Evolutionary conservation across 495 filamentous ascomycete genomes (phyloP).

Genomic region (Tuber melanosporum): DNA sequence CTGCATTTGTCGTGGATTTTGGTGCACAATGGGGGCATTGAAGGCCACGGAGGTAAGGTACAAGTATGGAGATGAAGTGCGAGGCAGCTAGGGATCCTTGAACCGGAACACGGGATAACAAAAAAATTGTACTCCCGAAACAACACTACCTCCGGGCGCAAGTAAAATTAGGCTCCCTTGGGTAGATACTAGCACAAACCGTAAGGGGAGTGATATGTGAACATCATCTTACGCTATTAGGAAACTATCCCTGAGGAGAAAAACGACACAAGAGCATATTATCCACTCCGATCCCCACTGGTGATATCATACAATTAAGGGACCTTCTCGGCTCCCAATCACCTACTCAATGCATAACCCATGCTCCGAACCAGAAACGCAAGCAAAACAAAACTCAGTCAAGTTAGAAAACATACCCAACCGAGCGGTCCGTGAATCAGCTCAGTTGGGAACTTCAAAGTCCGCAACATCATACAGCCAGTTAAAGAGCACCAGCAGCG

Average conservation of each 20-base stretch:
- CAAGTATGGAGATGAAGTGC: not conserved
- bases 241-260: not conserved
- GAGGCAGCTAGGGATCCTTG: not conserved
- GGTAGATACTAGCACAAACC: not conserved
- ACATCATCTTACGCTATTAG: not conserved
- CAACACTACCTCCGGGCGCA: not conserved
- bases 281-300: not conserved
- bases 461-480: not conserved
- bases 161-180: not conserved
- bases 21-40: not conserved
- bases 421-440: not conserved
- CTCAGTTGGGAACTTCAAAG: not conserved
- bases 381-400: not conserved
- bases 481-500: not conserved
- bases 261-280: not conserved
- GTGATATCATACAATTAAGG: not conserved
- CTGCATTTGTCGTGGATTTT: not conserved
- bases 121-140: not conserved
- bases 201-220: not conserved
- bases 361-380: not conserved
- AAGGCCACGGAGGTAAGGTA: not conserved
- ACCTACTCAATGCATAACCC: not conserved
- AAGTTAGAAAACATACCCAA: not conserved
- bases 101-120: not conserved
- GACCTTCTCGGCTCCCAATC: not conserved